Percentiles rank a stretch among this genome's conserved stretches.
Conservation (phyloP, 257 asterid species). For the Scutellaria galericulata region DNA sequence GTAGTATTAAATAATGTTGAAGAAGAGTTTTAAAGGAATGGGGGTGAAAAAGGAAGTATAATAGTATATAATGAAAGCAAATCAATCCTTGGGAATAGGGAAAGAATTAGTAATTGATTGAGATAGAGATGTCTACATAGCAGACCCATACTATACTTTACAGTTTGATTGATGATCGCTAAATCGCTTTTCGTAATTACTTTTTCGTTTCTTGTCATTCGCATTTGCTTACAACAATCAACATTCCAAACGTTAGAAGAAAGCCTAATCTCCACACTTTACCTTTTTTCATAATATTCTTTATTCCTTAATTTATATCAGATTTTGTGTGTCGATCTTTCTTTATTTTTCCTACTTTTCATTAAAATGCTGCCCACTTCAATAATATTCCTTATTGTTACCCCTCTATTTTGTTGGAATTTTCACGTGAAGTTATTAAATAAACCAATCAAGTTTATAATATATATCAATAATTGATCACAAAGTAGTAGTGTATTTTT, state of each 20-base stretch:
- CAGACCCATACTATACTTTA: constrained; percentile 31
- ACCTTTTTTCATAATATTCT: constrained; percentile 45
- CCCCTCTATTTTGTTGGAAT: too few species aligned
- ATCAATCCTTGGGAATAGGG: constrained; percentile 38
- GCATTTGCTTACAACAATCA: constrained; percentile 37
- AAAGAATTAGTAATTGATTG: constrained; percentile 36
- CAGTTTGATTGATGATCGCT: constrained; percentile 39
- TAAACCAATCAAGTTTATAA: too few species aligned
- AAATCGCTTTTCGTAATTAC: constrained; percentile 28
- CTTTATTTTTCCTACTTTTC: constrained; percentile 21
- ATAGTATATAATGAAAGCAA: constrained; percentile 39
- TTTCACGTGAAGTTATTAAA: too few species aligned
- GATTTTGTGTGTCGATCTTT: constrained; percentile 38
- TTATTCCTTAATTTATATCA: constrained; percentile 38
- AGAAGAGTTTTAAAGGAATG: background rate
- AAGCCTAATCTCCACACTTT: constrained; percentile 49
- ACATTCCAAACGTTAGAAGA: constrained; percentile 68
- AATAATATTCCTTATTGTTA: background rate
- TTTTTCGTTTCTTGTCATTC: constrained; percentile 32
- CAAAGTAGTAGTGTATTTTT: too few species aligned
- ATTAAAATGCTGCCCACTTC: background rate
- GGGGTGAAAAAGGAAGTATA: constrained; percentile 19
- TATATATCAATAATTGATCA: too few species aligned
- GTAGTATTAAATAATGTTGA: background rate
- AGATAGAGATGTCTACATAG: constrained; percentile 26